Evolutionary conservation across 176 grass and related monocot genomes (phyloP).

Genomic region (Alopecurus myosuroides): DNA sequence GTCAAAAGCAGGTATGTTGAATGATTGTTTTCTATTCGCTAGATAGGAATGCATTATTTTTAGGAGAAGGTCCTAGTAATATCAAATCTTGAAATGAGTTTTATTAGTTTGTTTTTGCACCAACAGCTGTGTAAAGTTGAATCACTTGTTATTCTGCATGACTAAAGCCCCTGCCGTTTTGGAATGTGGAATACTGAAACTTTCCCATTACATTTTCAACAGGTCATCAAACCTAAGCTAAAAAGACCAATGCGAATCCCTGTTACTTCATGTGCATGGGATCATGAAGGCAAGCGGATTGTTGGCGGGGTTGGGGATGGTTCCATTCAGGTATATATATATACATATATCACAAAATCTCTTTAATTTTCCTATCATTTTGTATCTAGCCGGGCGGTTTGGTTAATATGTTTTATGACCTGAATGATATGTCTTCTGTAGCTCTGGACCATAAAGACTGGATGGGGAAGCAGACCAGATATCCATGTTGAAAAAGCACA

Average conservation of each 20-base stretch:
- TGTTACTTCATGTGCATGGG: constrained; percentile 93
- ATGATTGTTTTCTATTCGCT: background rate
- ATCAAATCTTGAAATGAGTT: constrained; percentile 14
- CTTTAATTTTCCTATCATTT: background rate
- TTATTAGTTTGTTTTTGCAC: background rate
- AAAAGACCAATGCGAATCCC: constrained; percentile 70
- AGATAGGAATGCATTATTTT: background rate
- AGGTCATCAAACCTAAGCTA: constrained; percentile 99
- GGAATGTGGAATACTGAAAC: background rate
- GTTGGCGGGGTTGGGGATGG: constrained; percentile 91
- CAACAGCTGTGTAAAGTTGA: background rate
- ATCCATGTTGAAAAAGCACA: constrained; percentile 84
- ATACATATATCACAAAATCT: constrained; percentile 5
- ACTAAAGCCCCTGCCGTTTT: background rate
- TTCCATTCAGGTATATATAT: constrained; percentile 82
- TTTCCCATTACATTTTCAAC: constrained; percentile 3
- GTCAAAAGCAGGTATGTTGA: constrained; percentile 86
- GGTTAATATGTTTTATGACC: background rate
- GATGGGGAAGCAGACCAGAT: constrained; percentile 99
- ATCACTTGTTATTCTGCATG: constrained; percentile 12
- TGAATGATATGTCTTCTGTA: constrained; percentile 28
- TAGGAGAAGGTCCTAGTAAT: background rate
- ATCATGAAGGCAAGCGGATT: constrained; percentile 86
- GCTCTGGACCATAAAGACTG: constrained; percentile 94
- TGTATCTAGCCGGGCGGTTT: background rate